Evolutionary conservation across 2,329 filamentous ascomycete species (phyloP), one percentile per base, ranked within the genome.

Genomic region (Ophiostoma piceae): DNA sequence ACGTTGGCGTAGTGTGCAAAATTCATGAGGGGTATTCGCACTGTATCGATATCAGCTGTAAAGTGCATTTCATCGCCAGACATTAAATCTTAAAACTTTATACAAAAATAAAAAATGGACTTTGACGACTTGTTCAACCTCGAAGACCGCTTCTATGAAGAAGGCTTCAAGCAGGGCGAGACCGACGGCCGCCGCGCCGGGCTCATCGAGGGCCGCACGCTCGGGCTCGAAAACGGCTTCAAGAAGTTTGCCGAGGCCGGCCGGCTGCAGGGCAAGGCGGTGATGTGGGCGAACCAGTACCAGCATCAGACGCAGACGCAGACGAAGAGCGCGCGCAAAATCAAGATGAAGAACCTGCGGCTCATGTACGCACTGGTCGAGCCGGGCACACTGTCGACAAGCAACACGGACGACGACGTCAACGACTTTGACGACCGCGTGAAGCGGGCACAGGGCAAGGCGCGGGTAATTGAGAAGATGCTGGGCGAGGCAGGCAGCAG

Each of bases 191-290:
- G 87, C 57, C 84, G 85, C 71, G 90, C 92, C 41, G 95, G 95
- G 54, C 88, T 89, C 71, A 88, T 92, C 73, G 95, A 99, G 83
- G 95, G 95, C 72, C 91, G 93, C 68, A 87, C 92, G 26, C 92
- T 98, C 77, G 95, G 94, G 0, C 87, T 98, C 60, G 91, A 96
- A 77, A 95, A 94, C 73, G 94, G 94, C 0, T 98, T 95, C 75
- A 92, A 97, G 75, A 98, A 97, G 80, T 97, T 96, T 76, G 77
- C 91, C 60, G 89, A 92, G 72, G 86, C 92, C 78, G 94, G 94
- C 2, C 84, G 85, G 71, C 80, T 98, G 41, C 90, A 94, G 75
- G 92, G 92, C 64, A 89, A 88, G 75, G 88, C 92, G 16, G 80
- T 91, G 32, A 84, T 98, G n/a, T 98, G 94, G 94, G 88, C 89